Percentiles rank a stretch among this genome's conserved stretches.
Evolutionary conservation across 192 early-diverging fungal genomes (phyloP).

Genomic region (Backusella liffmaniae): DNA sequence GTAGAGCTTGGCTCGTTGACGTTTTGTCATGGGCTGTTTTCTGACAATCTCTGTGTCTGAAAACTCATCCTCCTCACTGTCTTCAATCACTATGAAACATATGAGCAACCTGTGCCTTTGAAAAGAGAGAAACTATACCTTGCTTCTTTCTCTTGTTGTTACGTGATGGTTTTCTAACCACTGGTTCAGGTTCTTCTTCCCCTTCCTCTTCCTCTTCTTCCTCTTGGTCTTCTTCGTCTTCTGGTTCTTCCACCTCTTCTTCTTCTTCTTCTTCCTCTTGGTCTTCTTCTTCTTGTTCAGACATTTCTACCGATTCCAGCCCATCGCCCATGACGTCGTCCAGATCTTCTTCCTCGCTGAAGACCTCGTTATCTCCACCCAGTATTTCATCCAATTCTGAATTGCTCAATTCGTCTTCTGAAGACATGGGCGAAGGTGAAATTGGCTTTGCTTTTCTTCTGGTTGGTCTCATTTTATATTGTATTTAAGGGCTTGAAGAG

Average conservation of each 20-base stretch:
- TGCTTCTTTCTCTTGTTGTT: conserved; percentile 7
- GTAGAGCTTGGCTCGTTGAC: conserved; percentile 68
- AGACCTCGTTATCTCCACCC: conserved; percentile 10
- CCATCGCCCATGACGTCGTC: conserved; percentile 23
- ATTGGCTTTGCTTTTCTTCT: conserved; percentile 10
- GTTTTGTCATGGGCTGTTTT: conserved; percentile 59
- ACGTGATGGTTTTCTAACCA: not conserved
- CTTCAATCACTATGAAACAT: not conserved
- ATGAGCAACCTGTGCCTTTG: not conserved
- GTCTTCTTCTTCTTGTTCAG: conserved; percentile 24
- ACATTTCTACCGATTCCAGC: conserved; percentile 8
- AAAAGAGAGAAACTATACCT: not conserved
- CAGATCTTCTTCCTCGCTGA: conserved; percentile 17
- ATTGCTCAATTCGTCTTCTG: conserved; percentile 13
- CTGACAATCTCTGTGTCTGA: conserved; percentile 27
- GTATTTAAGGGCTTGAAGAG: not conserved
- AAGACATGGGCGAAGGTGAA: conserved; percentile 6
- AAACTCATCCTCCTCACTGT: conserved; percentile 13
- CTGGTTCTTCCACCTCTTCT: conserved; percentile 12
- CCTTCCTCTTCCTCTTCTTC: conserved; percentile 8
- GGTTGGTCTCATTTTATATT: conserved; percentile 14
- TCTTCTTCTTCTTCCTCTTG: conserved; percentile 13
- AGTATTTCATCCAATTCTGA: conserved; percentile 21
- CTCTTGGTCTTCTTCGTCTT: conserved; percentile 9
- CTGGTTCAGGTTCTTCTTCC: not conserved